A percentile compares a stretch with the other conserved stretches of the same genome.
Evolutionary conservation across 129 eudicot species (phyloP).

Genomic region (Tagetes erecta): DNA sequence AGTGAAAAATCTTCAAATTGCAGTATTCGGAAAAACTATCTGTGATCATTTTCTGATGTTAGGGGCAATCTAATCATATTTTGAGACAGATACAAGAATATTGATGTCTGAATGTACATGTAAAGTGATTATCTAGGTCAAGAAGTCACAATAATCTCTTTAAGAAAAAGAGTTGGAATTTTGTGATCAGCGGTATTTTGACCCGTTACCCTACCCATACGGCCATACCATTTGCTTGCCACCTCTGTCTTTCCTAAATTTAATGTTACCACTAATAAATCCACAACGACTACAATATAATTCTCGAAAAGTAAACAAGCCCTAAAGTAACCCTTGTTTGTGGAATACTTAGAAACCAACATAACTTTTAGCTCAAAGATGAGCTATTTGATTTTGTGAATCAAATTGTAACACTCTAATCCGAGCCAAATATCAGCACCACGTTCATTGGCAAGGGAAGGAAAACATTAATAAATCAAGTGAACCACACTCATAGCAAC

Average conservation of each 20-base stretch:
- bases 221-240: too few relatives aligned
- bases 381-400: background rate
- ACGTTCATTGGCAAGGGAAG: background rate
- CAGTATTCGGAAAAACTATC: constrained; percentile 1
- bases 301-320: constrained; percentile 8
- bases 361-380: constrained; percentile 1
- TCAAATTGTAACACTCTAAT: constrained; percentile 11
- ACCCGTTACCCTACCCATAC: too few relatives aligned
- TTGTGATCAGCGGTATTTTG: too few relatives aligned
- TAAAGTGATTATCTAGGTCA: background rate
- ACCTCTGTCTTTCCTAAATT: too few relatives aligned
- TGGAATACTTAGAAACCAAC: background rate
- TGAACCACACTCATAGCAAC: background rate
- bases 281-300: background rate
- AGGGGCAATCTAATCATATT: background rate
- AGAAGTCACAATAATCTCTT: background rate
- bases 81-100: background rate
- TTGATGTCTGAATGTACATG: background rate
- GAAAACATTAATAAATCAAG: background rate
- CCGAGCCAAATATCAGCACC: background rate
- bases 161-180: background rate
- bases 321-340: background rate
- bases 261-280: too few relatives aligned
- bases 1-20: background rate
- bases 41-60: background rate